Evolutionary conservation across 2,329 filamentous ascomycete genomes (phyloP).

Genomic region (Pseudocercospora pini-densiflorae): DNA sequence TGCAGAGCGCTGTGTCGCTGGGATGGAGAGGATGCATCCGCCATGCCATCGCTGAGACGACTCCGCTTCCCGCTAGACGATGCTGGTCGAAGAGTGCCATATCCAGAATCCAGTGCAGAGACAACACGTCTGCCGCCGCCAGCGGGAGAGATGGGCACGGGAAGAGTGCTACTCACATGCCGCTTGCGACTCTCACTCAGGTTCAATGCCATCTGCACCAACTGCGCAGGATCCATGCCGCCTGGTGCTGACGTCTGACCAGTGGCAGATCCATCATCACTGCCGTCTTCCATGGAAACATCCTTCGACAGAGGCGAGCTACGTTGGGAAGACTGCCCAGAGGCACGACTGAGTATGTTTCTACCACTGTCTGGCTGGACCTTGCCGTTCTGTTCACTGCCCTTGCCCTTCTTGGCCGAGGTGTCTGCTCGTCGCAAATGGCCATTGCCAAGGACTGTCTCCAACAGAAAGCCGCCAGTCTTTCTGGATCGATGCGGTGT

Average conservation of each 20-base stretch:
- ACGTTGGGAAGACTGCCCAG: constrained; percentile 34
- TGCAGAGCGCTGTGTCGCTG: constrained; percentile 18
- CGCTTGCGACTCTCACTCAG: constrained; percentile 77
- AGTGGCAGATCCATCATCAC: constrained; percentile 12
- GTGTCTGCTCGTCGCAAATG: background rate
- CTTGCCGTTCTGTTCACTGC: constrained; percentile 30
- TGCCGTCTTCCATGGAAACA: constrained; percentile 24
- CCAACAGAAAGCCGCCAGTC: constrained; percentile 47
- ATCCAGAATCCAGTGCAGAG: constrained; percentile 47
- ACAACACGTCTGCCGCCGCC: constrained; percentile 51
- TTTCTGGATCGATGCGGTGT: constrained; percentile 32
- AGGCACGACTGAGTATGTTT: constrained; percentile 20
- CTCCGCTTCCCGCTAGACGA: constrained; percentile 45
- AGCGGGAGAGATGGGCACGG: constrained; percentile 57
- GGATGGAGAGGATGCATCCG: constrained; percentile 13
- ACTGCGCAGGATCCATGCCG: constrained; percentile 81
- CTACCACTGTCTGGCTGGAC: constrained; percentile 28
- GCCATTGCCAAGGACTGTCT: constrained; percentile 33
- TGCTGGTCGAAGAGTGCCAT: constrained; percentile 54
- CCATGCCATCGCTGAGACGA: constrained; percentile 18
- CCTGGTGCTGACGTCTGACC: constrained; percentile 38
- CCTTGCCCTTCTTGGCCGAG: constrained; percentile 14
- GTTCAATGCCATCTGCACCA: constrained; percentile 89
- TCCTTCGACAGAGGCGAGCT: constrained; percentile 37
- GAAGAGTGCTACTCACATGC: constrained; percentile 63